Evolutionary conservation across 2,329 filamentous ascomycete species (phyloP), one percentile per base, ranked within the genome.

Genomic region (Nothomitra cinnamomea): DNA sequence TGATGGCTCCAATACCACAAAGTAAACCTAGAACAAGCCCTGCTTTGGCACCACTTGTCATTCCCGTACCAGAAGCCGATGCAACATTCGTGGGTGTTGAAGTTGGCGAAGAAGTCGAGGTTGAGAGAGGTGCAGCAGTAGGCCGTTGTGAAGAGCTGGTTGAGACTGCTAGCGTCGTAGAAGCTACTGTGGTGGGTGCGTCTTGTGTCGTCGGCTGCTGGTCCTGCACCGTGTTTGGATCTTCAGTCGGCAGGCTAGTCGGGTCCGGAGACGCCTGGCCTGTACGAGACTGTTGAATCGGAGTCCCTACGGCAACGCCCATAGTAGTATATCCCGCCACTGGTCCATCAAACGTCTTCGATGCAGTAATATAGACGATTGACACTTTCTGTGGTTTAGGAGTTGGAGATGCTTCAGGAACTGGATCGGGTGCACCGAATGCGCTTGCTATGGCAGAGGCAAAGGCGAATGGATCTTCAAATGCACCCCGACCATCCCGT

Each of bases 21-120:
- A 95, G 68, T 49, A 94, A 79, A 62, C 88, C 89, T 63, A 95
- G 81, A 4, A 83, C 87, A 57, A 95, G 77, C 56, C 92, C 92
- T 43, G 87, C 89, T 67, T 87, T 92, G 28, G 69, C 72, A 52
- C 70, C 70, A 15, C 63, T 62, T 1, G 68, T 66, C 56, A 75
- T 61, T 15, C 70, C 70, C 17, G 57, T 56, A n/a, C 66, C 63
- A 13, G 59, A 56, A 17, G 64, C 57, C 38, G 52, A 56, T 32
- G 58, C 53, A 24, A 54, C 55, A 12, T 57, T 51, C n/a, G 58
- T 56, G 24, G 55, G 49, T 8, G 19, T 47, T 36, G 47, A 32
- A 38, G 24, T 54, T 28, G 55, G 52, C 19, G 58, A 53, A 49
- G 56, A 55, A 47, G 59, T 48, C 6, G 58, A 51, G 19, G 54